These are phyloP conservation scores for Rhodotorula sp. DNA, from an alignment of 1,284 basidiomycete species.

Conservation along the genomic window DNA sequence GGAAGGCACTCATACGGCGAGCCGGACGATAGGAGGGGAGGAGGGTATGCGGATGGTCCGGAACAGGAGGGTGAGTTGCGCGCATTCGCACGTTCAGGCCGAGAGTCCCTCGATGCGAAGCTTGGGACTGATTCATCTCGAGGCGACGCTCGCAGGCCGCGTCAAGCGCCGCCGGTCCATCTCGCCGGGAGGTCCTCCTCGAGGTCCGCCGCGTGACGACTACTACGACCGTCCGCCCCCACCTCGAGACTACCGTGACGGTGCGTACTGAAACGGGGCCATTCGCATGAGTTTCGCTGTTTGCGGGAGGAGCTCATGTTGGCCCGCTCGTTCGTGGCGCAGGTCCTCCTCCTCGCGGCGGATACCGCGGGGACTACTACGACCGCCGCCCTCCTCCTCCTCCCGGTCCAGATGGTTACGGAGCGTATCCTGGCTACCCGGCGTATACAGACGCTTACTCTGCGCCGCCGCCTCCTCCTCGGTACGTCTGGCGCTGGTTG, in stretches of 20 bases:
- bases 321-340: background rate
- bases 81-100: too few species aligned
- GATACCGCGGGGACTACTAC: background rate
- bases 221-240: constrained; percentile 5
- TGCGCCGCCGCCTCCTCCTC: constrained; percentile 4
- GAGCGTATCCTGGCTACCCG: background rate
- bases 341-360: background rate
- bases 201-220: constrained; percentile 1
- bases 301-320: too few species aligned
- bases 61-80: too few species aligned
- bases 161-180: constrained; percentile 26
- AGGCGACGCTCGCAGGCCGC: background rate
- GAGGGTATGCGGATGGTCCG: constrained; percentile 1
- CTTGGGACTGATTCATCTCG: too few species aligned
- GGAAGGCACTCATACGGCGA: background rate
- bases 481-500: too few species aligned
- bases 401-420: background rate
- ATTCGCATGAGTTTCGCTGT: background rate
- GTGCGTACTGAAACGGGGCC: background rate
- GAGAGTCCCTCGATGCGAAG: too few species aligned
- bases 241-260: constrained; percentile 3
- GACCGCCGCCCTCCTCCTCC: background rate
- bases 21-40: constrained; percentile 1
- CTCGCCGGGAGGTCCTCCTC: constrained; percentile 12
- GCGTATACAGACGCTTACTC: background rate